Percentiles rank a stretch among this genome's conserved stretches.
Evolutionary conservation across 78 protist genomes (phyloP).

Genomic region (Dictyostelium intermedium): DNA sequence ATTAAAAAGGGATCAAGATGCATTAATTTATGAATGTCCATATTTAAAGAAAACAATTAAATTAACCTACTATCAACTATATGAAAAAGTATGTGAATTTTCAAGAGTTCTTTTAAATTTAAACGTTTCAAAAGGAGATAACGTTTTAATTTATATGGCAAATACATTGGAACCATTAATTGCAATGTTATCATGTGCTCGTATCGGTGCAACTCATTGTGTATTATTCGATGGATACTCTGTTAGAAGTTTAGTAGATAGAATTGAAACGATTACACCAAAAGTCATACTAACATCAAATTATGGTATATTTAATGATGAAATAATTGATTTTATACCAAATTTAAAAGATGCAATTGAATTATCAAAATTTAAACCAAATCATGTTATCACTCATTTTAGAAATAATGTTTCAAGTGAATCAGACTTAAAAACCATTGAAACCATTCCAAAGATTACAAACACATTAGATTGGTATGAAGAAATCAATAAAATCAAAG

Average conservation of each 20-base stretch:
- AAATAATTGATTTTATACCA: neutral
- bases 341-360: neutral
- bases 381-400: neutral
- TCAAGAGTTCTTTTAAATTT: slow-evolving; percentile 85
- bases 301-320: slow-evolving; percentile 35
- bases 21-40: slow-evolving; percentile 44
- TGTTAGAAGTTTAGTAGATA: slow-evolving; percentile 18
- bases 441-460: neutral
- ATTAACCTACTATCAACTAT: neutral
- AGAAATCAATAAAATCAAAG: neutral
- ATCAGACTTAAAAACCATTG: neutral
- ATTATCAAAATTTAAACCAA: neutral
- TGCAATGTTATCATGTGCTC: slow-evolving; percentile 95
- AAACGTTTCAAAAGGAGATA: slow-evolving; percentile 88
- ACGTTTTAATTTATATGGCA: slow-evolving; percentile 93
- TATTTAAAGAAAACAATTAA: neutral
- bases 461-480: neutral
- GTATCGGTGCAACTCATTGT: slow-evolving; percentile 92
- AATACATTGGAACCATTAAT: slow-evolving; percentile 80
- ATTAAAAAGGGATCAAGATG: neutral
- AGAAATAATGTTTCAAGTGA: neutral
- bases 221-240: neutral
- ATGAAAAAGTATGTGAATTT: slow-evolving; percentile 73
- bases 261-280: slow-evolving; percentile 80
- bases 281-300: slow-evolving; percentile 65